Base-by-base conservation (phyloP, 345 rosid genomes). In the Eucalyptus brandiana region DNA sequence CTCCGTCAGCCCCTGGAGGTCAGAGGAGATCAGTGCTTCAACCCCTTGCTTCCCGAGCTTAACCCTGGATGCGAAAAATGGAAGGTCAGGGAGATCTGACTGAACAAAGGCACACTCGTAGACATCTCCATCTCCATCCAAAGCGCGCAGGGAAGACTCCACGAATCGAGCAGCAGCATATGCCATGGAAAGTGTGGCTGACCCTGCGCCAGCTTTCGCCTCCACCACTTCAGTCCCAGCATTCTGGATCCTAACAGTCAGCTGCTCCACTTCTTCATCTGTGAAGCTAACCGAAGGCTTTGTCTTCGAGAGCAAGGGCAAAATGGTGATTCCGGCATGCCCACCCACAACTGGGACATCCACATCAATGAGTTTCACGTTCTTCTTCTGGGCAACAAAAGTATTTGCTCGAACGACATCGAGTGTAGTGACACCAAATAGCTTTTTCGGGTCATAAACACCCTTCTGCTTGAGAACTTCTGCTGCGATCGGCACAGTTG, bases 81-180 rank as follows among this genome's bases (percentile, higher is more conserved):
- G 98, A 58, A 96, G 96, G 87, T 96, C 99, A 6, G 97, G 94
- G 80, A 94, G 86, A 58, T 91, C 93, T 2, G 99, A 97, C 67
- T 97, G 95, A 88, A 98, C 96, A 40, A 89, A 98, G 4, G 96
- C 89, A 87, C 99, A 98, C 94, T 97, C 99, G 4, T 98, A 97
- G 15, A 97, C 99, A 87, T 96, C 98, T 3, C 92, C 95, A 90
- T 97, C 98, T 80, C 99, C 99, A 85, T 96, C 98, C 86, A 98
- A 93, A 60, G 99, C 99, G 80, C 98, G 97, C 48, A 98, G 99
- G 88, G 99, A 97, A 76, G 99, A 97, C 94, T 98, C 99, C 0
- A 98, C 97, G 86, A 98, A 97, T 92, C 99, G 94, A 21, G 99
- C 99, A 3, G 98, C 98, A n/a, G 99, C 99, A 91, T 98, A 97